Percentiles rank a stretch among this genome's conserved stretches.
These are phyloP conservation scores for Pythium phragmitis DNA, from an alignment of 352 stramenopile species.

Conservation along the genomic window DNA sequence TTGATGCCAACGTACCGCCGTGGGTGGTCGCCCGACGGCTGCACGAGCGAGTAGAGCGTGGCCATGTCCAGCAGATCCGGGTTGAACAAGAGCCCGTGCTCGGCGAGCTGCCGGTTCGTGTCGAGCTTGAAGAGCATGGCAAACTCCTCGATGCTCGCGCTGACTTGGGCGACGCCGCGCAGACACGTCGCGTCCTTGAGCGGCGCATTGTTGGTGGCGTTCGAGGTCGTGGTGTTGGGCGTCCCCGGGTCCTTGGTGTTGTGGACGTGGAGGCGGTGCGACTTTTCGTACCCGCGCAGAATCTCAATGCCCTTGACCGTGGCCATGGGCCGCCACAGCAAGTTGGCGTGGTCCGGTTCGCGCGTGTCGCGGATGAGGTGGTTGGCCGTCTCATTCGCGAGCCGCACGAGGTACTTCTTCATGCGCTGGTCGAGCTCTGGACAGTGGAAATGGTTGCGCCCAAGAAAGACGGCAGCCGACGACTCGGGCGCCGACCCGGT, in stretches of 20 bases:
- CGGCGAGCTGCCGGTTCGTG: slow-evolving; percentile 50
- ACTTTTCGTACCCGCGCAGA: slow-evolving; percentile 42
- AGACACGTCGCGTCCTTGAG: slow-evolving; percentile 54
- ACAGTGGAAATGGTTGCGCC: slow-evolving; percentile 53
- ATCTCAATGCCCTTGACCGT: slow-evolving; percentile 57
- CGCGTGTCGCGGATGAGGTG: slow-evolving; percentile 74
- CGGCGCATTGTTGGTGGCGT: not conserved
- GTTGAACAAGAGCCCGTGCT: slow-evolving; percentile 80
- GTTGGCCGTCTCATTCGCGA: slow-evolving; percentile 83
- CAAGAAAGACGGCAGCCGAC: slow-evolving; percentile 23
- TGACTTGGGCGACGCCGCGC: slow-evolving; percentile 64
- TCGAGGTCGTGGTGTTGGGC: not conserved
- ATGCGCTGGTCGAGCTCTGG: slow-evolving; percentile 66
- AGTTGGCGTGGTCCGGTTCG: slow-evolving; percentile 36
- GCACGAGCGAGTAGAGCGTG: slow-evolving; percentile 74
- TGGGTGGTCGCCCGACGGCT: slow-evolving; percentile 67
- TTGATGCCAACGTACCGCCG: slow-evolving; percentile 79
- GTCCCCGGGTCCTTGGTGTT: not conserved
- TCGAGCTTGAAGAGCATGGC: slow-evolving; percentile 82
- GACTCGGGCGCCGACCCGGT: slow-evolving; percentile 6
- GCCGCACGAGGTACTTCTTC: slow-evolving; percentile 74
- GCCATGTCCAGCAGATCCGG: slow-evolving; percentile 67
- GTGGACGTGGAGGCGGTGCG: slow-evolving; percentile 5
- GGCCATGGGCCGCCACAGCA: slow-evolving; percentile 60
- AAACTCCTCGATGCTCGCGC: slow-evolving; percentile 83